Evolutionary conservation across 768 basidiomycete species (phyloP).

Genomic region (Trametes elegans): DNA sequence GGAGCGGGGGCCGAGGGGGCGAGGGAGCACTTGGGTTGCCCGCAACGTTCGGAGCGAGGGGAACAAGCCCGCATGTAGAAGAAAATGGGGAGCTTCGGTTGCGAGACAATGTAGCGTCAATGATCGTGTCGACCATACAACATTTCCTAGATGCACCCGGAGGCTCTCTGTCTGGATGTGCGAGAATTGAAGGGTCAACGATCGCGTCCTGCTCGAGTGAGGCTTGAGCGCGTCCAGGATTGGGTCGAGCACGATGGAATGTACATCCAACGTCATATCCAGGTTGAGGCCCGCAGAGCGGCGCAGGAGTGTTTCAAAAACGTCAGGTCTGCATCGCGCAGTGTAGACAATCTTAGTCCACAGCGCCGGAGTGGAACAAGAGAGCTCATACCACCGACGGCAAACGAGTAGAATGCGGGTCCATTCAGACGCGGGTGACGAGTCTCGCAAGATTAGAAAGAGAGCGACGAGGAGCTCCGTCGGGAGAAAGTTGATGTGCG

Average conservation of each 20-base stretch:
- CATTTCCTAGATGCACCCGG: background rate
- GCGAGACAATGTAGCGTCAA: background rate
- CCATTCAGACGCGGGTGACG: background rate
- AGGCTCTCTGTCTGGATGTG: background rate
- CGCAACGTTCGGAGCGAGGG: background rate
- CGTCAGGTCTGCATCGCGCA: background rate
- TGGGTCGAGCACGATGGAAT: background rate
- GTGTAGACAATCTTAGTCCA: background rate
- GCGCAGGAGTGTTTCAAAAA: background rate
- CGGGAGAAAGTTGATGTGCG: background rate
- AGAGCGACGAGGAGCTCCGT: slow-evolving; percentile 1
- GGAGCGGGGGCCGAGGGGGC: background rate
- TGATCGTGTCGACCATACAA: background rate
- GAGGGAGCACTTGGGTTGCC: slow-evolving; percentile 1
- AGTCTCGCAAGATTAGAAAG: background rate
- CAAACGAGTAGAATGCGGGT: background rate
- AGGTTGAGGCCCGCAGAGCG: background rate
- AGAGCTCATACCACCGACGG: slow-evolving; percentile 3
- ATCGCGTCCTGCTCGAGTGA: background rate
- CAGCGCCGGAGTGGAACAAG: background rate
- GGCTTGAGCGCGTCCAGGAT: background rate
- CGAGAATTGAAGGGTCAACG: background rate
- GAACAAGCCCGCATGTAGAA: background rate
- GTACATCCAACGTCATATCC: background rate
- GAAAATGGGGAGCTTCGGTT: background rate